Percentiles rank a stretch among this genome's conserved stretches.
Conservation (phyloP, 345 rosid species). For the Linum tenue region DNA sequence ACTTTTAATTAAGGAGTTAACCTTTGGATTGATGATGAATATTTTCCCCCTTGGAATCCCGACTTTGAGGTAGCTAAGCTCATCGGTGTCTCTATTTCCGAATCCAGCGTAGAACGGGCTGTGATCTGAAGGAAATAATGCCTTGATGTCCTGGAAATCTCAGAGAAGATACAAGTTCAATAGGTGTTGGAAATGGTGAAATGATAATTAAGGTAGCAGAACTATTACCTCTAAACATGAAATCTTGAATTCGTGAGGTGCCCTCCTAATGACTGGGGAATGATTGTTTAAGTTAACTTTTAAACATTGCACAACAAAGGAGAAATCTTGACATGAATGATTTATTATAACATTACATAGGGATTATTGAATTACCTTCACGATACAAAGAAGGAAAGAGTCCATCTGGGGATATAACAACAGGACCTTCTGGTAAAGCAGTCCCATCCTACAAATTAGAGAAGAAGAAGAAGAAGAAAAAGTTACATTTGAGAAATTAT, state of each 20-base stretch:
- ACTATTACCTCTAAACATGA: constrained; percentile 77
- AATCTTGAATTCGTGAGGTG: constrained; percentile 99
- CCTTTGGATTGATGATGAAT: constrained; percentile 95
- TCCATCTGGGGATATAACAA: constrained; percentile 97
- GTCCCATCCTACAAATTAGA: constrained; percentile 60
- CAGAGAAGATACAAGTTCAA: constrained; percentile 1
- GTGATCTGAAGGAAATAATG: constrained; percentile 76
- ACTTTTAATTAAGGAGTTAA: constrained; percentile 17
- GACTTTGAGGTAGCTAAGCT: constrained; percentile 90
- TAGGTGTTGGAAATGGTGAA: background rate
- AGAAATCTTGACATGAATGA: background rate
- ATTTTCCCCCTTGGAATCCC: constrained; percentile 95
- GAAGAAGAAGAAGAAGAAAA: background rate
- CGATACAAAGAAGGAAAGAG: constrained; percentile 85
- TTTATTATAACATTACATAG: background rate
- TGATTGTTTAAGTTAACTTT: background rate
- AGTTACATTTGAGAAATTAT: background rate
- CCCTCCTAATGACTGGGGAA: constrained; percentile 79
- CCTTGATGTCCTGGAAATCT: constrained; percentile 62
- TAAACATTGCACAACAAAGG: background rate
- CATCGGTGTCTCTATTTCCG: constrained; percentile 96
- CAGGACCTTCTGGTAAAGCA: constrained; percentile 94
- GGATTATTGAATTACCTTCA: constrained; percentile 49
- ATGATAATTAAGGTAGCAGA: background rate
- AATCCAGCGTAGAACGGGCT: constrained; percentile 98